phyloP scores from a whole-genome alignment of 2,329 filamentous ascomycete species.

The Microcera coccophila region DNA sequence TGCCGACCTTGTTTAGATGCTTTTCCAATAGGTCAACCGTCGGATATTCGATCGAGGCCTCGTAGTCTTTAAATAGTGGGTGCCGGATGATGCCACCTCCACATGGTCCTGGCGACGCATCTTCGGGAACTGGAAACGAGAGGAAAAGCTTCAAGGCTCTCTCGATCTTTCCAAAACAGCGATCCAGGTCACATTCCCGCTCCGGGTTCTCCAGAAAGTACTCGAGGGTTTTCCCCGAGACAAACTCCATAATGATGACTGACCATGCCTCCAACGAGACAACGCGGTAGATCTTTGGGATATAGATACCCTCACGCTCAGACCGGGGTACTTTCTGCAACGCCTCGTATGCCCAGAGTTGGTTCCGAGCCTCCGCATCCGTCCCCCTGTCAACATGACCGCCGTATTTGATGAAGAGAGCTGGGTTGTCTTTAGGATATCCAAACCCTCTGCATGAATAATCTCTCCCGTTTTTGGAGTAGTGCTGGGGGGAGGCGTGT shows the following conservation, averaged over 20 bases:
- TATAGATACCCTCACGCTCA: slow-evolving; percentile 2
- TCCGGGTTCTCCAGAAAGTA: not conserved
- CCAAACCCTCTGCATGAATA: not conserved
- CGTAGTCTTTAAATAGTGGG: slow-evolving; percentile 2
- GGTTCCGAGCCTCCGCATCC: slow-evolving; percentile 1
- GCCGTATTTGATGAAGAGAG: slow-evolving; percentile 3
- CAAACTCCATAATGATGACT: slow-evolving; percentile 2
- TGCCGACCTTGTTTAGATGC: slow-evolving; percentile 4
- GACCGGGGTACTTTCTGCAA: not conserved
- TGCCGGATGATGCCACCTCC: slow-evolving; percentile 5
- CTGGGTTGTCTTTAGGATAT: not conserved
- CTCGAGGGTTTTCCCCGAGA: not conserved
- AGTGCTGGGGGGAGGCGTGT: not conserved
- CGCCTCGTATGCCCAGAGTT: not conserved
- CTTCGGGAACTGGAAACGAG: slow-evolving; percentile 4
- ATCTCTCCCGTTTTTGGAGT: not conserved
- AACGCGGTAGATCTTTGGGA: slow-evolving; percentile 3
- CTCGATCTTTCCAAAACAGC: not conserved
- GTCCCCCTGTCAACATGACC: not conserved
- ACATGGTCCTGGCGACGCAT: slow-evolving; percentile 2
- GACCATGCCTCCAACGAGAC: not conserved
- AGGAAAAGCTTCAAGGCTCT: slow-evolving; percentile 1
- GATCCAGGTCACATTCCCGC: not conserved
- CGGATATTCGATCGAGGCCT: slow-evolving; percentile 1
- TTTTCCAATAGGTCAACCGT: slow-evolving; percentile 3